Conservation (phyloP, 441 rosid genomes). For the Syzygium malaccense region DNA sequence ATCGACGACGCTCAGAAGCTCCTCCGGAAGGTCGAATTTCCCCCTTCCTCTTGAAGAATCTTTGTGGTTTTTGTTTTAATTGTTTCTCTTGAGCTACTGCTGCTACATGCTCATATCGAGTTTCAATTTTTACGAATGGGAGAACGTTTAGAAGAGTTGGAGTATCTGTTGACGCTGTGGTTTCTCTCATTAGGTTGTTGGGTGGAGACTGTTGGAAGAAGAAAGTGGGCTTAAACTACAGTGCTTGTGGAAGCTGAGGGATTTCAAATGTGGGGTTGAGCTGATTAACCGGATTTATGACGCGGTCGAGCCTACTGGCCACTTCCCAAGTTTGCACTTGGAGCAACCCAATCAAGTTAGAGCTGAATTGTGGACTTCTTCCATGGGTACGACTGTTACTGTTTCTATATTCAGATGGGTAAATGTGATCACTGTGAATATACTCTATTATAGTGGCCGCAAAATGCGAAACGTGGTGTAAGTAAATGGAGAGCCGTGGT, state of each 20-base stretch:
- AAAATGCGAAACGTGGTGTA: background rate
- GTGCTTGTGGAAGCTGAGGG: slow-evolving; percentile 83
- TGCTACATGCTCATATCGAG: background rate
- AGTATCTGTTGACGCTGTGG: background rate
- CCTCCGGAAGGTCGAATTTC: slow-evolving; percentile 51
- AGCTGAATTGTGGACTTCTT: slow-evolving; percentile 75
- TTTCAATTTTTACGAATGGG: background rate
- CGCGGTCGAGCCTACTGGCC: slow-evolving; percentile 51
- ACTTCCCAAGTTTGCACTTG: slow-evolving; percentile 74
- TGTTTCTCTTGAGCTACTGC: background rate
- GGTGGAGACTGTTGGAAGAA: slow-evolving; percentile 84
- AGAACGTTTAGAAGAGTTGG: background rate
- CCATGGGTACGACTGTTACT: slow-evolving; percentile 45
- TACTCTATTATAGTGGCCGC: background rate
- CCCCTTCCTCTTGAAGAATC: background rate
- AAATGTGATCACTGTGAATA: background rate
- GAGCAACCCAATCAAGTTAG: slow-evolving; percentile 68
- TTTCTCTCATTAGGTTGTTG: slow-evolving; percentile 43
- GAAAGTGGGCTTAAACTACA: slow-evolving; percentile 61
- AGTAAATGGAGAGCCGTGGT: background rate
- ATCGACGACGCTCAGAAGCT: slow-evolving; percentile 48
- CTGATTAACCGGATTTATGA: slow-evolving; percentile 69
- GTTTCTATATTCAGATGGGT: background rate
- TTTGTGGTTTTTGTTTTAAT: too few species aligned
- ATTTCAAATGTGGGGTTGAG: slow-evolving; percentile 68